These are phyloP conservation scores for Thecaphora frezii DNA, from an alignment of 1,284 basidiomycete genomes.

Conservation along the genomic window DNA sequence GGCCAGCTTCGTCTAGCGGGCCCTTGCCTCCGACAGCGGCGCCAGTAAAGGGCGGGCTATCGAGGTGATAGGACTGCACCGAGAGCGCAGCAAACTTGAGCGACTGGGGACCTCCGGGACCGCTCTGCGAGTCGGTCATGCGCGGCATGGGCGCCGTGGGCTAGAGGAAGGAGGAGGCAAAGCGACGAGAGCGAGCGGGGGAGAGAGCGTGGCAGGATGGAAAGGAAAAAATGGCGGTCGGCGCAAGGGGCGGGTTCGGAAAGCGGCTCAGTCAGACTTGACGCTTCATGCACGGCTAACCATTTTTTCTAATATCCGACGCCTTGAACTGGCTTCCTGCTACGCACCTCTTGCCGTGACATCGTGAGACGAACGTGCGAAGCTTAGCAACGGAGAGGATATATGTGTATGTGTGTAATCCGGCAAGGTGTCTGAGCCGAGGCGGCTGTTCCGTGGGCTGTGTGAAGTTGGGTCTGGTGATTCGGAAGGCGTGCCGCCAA, in stretches of 20 bases:
- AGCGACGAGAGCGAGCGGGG: too few species aligned
- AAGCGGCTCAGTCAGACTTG: too few species aligned
- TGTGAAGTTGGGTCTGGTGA: too few species aligned
- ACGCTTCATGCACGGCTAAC: too few species aligned
- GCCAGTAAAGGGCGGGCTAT: slow-evolving; percentile 57
- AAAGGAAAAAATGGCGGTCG: neutral
- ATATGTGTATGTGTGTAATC: too few species aligned
- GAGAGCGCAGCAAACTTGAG: slow-evolving; percentile 54
- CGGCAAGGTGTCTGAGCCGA: too few species aligned
- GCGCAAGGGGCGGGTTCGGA: too few species aligned
- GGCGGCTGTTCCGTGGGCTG: too few species aligned
- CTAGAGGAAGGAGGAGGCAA: neutral
- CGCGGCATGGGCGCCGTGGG: slow-evolving; percentile 37
- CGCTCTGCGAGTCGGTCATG: slow-evolving; percentile 51
- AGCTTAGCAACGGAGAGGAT: too few species aligned
- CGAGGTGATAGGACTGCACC: slow-evolving; percentile 55
- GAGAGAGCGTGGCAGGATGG: neutral
- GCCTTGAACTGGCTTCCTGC: too few species aligned
- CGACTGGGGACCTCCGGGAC: slow-evolving; percentile 43
- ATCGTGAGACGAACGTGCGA: neutral
- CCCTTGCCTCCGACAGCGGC: slow-evolving; percentile 44
- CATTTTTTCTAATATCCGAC: too few species aligned
- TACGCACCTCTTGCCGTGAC: neutral
- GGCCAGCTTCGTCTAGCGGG: slow-evolving; percentile 36
- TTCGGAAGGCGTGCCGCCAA: too few species aligned